Evolutionary conservation across 768 basidiomycete species (phyloP).

Genomic region (Boletellus ananas): DNA sequence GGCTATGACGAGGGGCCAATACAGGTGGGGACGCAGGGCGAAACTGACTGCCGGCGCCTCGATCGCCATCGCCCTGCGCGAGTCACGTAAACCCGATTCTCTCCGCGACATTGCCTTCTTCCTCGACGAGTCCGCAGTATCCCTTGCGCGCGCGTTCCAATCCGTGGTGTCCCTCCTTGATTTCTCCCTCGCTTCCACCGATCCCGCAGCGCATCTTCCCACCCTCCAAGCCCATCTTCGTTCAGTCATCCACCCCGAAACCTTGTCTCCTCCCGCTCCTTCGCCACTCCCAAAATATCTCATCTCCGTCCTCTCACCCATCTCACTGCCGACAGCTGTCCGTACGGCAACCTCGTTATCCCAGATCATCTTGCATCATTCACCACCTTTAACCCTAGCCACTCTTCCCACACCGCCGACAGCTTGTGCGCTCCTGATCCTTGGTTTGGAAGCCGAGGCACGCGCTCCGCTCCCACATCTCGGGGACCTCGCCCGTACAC

Average conservation of each 20-base stretch:
- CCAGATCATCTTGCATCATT: slow-evolving; percentile 39
- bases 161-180: slow-evolving; percentile 50
- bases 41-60: slow-evolving; percentile 67
- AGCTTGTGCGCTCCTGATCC: slow-evolving; percentile 66
- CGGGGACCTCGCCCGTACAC: slow-evolving; percentile 51
- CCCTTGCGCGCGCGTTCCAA: slow-evolving; percentile 54
- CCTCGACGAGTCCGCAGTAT: slow-evolving; percentile 47
- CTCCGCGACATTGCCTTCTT: slow-evolving; percentile 67
- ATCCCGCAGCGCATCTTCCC: slow-evolving; percentile 59
- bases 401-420: slow-evolving; percentile 42
- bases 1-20: slow-evolving; percentile 53
- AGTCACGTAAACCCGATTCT: slow-evolving; percentile 63
- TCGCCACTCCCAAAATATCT: slow-evolving; percentile 34
- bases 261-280: slow-evolving; percentile 20
- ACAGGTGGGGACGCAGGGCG: slow-evolving; percentile 73
- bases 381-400: slow-evolving; percentile 39
- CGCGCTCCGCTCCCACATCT: slow-evolving; percentile 50
- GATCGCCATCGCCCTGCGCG: slow-evolving; percentile 66
- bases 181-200: slow-evolving; percentile 49
- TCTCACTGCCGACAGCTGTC: slow-evolving; percentile 38
- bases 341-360: slow-evolving; percentile 44
- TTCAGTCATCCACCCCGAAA: slow-evolving; percentile 33
- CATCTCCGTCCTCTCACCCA: slow-evolving; percentile 34
- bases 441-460: slow-evolving; percentile 66
- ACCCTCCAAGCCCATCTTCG: slow-evolving; percentile 52